These are phyloP conservation scores for Talaromyces sp. DNA, from an alignment of 2,329 filamentous ascomycete species.

Conservation along the genomic window DNA sequence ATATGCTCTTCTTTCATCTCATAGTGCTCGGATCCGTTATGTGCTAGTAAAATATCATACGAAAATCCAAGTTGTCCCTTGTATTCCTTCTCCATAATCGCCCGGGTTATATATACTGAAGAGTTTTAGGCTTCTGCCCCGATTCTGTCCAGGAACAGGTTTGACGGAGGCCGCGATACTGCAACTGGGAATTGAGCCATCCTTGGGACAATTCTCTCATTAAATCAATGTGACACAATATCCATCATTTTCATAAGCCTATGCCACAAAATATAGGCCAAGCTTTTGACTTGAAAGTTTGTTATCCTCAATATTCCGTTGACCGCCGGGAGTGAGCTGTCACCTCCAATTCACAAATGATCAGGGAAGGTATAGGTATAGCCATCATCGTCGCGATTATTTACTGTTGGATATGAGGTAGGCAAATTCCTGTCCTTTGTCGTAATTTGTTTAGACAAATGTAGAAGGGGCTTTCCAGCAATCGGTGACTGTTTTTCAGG, in stretches of 20 bases:
- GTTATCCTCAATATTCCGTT: background rate
- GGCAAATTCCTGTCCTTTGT: background rate
- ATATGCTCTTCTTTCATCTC: background rate
- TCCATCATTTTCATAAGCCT: background rate
- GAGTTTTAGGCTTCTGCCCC: background rate
- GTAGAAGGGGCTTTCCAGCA: background rate
- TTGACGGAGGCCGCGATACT: background rate
- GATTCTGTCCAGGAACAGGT: background rate
- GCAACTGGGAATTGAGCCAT: background rate
- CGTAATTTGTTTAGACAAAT: background rate
- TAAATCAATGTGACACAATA: background rate
- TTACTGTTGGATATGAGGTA: background rate
- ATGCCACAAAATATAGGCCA: background rate
- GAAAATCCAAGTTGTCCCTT: background rate
- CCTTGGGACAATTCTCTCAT: background rate
- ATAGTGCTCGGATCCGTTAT: background rate
- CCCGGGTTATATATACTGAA: background rate
- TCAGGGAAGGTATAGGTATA: background rate
- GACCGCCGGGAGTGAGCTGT: background rate
- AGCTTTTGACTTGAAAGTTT: background rate
- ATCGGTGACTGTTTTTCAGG: background rate
- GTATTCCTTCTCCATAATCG: background rate
- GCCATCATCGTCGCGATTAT: background rate
- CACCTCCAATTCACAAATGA: background rate
- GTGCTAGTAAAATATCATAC: background rate